phyloP scores from a whole-genome alignment of 495 filamentous ascomycete genomes.

The Trichoderma reesei region DNA sequence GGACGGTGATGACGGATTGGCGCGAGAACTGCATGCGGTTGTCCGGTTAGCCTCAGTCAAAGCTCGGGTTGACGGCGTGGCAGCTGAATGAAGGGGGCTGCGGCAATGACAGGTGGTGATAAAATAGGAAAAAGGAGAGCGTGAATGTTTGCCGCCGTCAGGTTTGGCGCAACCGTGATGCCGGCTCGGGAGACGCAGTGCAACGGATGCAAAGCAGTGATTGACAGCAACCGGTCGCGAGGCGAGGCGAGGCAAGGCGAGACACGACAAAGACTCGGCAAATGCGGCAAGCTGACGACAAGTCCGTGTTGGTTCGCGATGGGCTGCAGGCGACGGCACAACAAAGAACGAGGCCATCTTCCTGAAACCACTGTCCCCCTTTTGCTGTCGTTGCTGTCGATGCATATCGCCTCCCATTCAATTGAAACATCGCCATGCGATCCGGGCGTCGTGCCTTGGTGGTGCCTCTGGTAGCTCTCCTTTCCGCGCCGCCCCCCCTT shows the following conservation, averaged over 20 bases:
- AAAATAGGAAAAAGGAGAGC: background rate
- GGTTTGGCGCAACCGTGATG: background rate
- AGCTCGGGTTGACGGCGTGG: background rate
- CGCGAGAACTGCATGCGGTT: conserved; percentile 3
- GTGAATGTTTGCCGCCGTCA: background rate
- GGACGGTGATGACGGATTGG: background rate
- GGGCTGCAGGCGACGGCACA: background rate
- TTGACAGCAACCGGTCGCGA: background rate
- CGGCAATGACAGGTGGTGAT: background rate
- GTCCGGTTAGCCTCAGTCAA: background rate
- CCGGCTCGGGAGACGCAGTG: background rate
- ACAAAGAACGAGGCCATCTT: background rate
- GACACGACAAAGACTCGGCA: background rate
- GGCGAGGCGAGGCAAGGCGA: no score
- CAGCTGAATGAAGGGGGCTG: background rate
- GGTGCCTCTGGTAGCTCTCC: background rate
- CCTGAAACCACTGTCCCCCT: background rate
- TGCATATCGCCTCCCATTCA: background rate
- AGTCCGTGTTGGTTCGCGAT: background rate
- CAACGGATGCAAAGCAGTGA: background rate
- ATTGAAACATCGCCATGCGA: background rate
- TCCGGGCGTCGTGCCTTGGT: conserved; percentile 1
- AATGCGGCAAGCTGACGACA: background rate
- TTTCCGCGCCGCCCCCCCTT: background rate
- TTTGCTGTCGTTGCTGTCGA: background rate